A percentile compares a stretch with the other conserved stretches of the same genome.
Evolutionary conservation across 139 green algal genomes (phyloP).

Genomic region (Volvox reticuliferus): DNA sequence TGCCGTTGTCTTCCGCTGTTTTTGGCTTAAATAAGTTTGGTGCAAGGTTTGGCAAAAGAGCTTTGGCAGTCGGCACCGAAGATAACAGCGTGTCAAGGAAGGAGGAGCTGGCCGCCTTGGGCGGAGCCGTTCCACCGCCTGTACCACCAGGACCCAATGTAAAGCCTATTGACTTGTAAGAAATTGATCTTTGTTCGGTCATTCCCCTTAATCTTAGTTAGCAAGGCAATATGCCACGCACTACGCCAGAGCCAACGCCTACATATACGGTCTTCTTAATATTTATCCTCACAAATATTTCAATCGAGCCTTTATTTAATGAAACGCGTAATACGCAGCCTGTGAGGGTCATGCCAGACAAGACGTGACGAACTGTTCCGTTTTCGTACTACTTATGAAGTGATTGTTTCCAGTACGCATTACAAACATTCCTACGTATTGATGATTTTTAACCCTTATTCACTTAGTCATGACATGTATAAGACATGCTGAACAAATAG

Average conservation of each 20-base stretch:
- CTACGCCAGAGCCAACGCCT: no score
- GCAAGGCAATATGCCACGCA: not conserved
- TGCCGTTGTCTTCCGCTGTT: not conserved
- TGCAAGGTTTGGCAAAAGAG: slow-evolving; percentile 22
- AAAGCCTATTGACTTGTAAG: slow-evolving; percentile 25
- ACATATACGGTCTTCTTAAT: no score
- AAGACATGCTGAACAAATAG: not conserved
- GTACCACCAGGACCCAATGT: not conserved
- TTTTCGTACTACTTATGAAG: not conserved
- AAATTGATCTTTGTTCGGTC: not conserved
- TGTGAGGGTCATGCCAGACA: no score
- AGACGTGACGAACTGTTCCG: no score
- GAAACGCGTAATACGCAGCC: no score
- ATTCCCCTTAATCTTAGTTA: not conserved
- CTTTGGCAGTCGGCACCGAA: slow-evolving; percentile 7
- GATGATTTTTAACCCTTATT: not conserved
- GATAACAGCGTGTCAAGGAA: slow-evolving; percentile 21
- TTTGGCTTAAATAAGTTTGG: not conserved
- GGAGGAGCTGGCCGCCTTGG: not conserved
- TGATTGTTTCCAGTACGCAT: not conserved
- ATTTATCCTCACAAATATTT: no score
- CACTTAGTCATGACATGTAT: not conserved
- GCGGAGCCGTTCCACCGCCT: not conserved
- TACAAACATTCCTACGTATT: not conserved
- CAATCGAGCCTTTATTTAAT: no score